Evolutionary conservation across 768 basidiomycete species (phyloP).

Genomic region (Crassisporium funariophilum): DNA sequence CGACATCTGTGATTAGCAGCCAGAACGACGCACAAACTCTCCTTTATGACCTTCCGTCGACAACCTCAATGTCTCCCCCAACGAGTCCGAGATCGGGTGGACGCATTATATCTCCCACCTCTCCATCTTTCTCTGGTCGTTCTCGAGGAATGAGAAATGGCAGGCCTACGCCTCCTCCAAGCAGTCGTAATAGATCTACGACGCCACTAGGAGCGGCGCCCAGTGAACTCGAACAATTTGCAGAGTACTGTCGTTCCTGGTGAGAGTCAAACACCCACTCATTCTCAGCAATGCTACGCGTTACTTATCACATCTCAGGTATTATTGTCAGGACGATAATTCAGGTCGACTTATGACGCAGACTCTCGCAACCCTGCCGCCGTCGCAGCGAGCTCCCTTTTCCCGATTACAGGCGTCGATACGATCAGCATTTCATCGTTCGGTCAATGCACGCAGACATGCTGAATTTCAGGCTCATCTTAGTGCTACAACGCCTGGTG

Average conservation of each 20-base stretch:
- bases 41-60: slow-evolving; percentile 75
- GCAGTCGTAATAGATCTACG: slow-evolving; percentile 60
- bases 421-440: slow-evolving; percentile 82
- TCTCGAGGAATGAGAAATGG: slow-evolving; percentile 51
- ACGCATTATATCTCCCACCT: slow-evolving; percentile 53
- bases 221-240: slow-evolving; percentile 78
- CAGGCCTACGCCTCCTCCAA: slow-evolving; percentile 60
- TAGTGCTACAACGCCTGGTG: slow-evolving; percentile 75
- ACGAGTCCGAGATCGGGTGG: slow-evolving; percentile 50
- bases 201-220: slow-evolving; percentile 69
- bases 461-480: slow-evolving; percentile 88
- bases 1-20: slow-evolving; percentile 42
- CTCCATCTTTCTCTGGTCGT: slow-evolving; percentile 56
- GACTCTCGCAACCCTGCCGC: slow-evolving; percentile 75
- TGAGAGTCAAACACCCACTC: slow-evolving; percentile 33
- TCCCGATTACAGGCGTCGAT: slow-evolving; percentile 86
- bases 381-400: slow-evolving; percentile 85
- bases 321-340: slow-evolving; percentile 79
- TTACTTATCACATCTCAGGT: slow-evolving; percentile 50
- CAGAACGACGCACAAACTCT: slow-evolving; percentile 59
- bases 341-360: slow-evolving; percentile 82
- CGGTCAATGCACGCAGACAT: slow-evolving; percentile 71
- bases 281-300: slow-evolving; percentile 2
- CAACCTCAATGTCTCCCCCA: slow-evolving; percentile 59
- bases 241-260: slow-evolving; percentile 79